Conservation (phyloP, 352 stramenopile genomes). For the Phytophthora sp. region DNA sequence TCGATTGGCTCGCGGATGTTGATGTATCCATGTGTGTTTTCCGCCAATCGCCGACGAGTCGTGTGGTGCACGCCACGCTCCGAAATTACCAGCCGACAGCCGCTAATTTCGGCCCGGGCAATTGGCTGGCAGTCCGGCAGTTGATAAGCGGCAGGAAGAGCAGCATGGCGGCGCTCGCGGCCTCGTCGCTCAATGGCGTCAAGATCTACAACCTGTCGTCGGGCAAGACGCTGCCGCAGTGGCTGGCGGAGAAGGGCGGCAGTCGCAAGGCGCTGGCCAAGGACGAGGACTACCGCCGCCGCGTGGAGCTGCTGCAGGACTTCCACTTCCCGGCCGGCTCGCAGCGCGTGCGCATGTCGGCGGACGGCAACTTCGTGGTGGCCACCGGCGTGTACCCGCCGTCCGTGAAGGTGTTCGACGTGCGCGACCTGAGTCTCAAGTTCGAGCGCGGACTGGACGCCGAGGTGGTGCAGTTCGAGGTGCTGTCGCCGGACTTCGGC, state of each 20-base stretch:
- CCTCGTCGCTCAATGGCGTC: constrained; percentile 90
- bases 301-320: constrained; percentile 99
- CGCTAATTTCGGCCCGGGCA: neutral
- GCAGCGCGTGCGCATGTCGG: constrained; percentile 94
- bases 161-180: constrained; percentile 78
- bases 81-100: too few species aligned
- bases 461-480: constrained; percentile 96
- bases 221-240: constrained; percentile 94
- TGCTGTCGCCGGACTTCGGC: constrained; percentile 96
- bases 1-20: constrained; percentile 3
- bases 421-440: constrained; percentile 98
- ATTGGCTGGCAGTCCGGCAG: constrained; percentile 12
- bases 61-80: too few species aligned
- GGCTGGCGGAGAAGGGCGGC: constrained; percentile 88
- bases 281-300: constrained; percentile 82
- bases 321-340: constrained; percentile 97
- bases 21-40: constrained; percentile 13
- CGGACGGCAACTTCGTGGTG: constrained; percentile 96
- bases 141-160: neutral
- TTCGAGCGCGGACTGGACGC: constrained; percentile 98
- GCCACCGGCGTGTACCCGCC: constrained; percentile 97
- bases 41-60: constrained; percentile 2
- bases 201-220: constrained; percentile 97
- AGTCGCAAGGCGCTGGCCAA: constrained; percentile 43
- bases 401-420: constrained; percentile 95